Conservation (phyloP, 2,329 filamentous ascomycete species). For the Fusarium stilboides region DNA sequence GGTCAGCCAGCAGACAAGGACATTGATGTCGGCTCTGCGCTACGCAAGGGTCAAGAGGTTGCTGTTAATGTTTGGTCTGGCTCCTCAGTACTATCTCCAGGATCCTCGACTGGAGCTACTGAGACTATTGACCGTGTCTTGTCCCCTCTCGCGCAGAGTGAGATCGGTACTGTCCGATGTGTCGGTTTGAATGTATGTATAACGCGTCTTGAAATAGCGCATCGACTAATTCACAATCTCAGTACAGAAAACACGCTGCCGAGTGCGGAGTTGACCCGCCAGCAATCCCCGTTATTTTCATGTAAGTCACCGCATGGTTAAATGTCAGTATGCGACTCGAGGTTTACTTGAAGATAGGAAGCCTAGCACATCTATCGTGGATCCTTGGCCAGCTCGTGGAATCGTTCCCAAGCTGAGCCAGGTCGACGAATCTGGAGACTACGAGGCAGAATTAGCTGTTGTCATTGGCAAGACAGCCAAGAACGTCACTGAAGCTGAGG, state of each 20-base stretch:
- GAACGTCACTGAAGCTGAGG: conserved; percentile 70
- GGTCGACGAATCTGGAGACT: conserved; percentile 69
- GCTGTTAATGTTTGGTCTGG: conserved; percentile 71
- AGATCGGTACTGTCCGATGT: conserved; percentile 70
- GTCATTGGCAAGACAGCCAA: conserved; percentile 66
- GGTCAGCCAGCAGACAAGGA: conserved; percentile 68
- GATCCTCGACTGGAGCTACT: conserved; percentile 63
- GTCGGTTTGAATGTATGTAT: conserved; percentile 68
- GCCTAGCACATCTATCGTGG: conserved; percentile 66
- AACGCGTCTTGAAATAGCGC: not conserved
- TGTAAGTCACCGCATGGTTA: conserved; percentile 51
- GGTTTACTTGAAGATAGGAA: conserved; percentile 55
- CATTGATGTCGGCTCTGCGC: conserved; percentile 70
- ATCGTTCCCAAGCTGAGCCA: conserved; percentile 66
- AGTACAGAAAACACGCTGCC: conserved; percentile 58
- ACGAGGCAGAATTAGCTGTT: conserved; percentile 72
- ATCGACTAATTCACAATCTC: conserved; percentile 2
- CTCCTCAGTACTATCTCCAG: conserved; percentile 69
- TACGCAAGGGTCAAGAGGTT: conserved; percentile 70
- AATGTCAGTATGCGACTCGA: not conserved
- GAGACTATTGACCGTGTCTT: conserved; percentile 65
- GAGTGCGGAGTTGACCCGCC: conserved; percentile 69
- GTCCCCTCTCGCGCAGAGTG: conserved; percentile 56
- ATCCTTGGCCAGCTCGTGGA: conserved; percentile 67
- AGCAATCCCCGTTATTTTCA: conserved; percentile 69